phyloP scores from a whole-genome alignment of 2,329 filamentous ascomycete genomes.

The Microsporum ferrugineum region DNA sequence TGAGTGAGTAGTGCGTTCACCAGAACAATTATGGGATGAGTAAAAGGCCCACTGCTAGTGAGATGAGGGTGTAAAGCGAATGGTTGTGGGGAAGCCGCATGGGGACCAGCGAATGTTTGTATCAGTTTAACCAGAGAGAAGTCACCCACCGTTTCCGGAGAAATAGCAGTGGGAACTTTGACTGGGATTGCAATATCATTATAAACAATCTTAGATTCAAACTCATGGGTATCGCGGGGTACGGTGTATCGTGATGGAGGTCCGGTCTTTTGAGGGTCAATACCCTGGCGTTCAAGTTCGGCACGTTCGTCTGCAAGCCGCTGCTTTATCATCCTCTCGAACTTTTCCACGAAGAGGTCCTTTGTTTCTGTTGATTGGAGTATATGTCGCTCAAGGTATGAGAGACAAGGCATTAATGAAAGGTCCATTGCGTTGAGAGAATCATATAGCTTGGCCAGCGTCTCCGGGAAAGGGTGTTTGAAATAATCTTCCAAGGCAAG shows the following conservation, averaged over 20 bases:
- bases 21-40: constrained; percentile 88
- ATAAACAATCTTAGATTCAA: constrained; percentile 89
- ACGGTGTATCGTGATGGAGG: constrained; percentile 58
- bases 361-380: constrained; percentile 85
- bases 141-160: constrained; percentile 92
- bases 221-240: constrained; percentile 92
- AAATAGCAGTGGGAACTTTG: constrained; percentile 86
- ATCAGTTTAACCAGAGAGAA: constrained; percentile 97
- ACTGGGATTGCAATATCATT: constrained; percentile 94
- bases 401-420: constrained; percentile 79
- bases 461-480: constrained; percentile 78
- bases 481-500: constrained; percentile 95
- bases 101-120: constrained; percentile 77
- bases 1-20: constrained; percentile 92
- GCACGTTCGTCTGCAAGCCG: constrained; percentile 55
- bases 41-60: constrained; percentile 78
- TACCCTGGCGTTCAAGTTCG: constrained; percentile 17
- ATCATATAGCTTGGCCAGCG: constrained; percentile 75
- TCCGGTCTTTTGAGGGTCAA: constrained; percentile 47
- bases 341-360: constrained; percentile 95
- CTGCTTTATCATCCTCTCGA: constrained; percentile 84
- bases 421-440: constrained; percentile 95
- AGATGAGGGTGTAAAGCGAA: constrained; percentile 83
- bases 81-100: constrained; percentile 69
- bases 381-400: constrained; percentile 70